These are phyloP conservation scores for Calonectria pseudoturangicola DNA, from an alignment of 2,329 filamentous ascomycete species.

Conservation along the genomic window DNA sequence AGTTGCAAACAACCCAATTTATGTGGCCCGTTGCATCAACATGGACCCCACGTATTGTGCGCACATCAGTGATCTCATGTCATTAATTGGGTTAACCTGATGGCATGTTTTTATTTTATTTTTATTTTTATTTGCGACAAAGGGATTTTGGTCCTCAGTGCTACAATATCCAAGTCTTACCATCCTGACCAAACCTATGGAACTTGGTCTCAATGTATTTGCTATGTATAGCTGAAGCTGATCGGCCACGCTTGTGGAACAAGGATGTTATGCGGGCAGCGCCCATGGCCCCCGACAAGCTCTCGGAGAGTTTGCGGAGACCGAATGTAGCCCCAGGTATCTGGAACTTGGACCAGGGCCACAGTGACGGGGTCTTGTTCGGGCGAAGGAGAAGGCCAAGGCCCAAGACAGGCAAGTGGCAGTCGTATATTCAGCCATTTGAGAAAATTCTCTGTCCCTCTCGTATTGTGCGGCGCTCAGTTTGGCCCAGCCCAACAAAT, in stretches of 20 bases:
- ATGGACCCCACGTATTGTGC: constrained; percentile 25
- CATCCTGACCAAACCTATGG: constrained; percentile 18
- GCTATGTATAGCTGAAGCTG: constrained; percentile 26
- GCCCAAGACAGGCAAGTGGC: constrained; percentile 17
- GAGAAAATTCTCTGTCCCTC: constrained; percentile 25
- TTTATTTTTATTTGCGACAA: background rate
- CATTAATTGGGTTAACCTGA: background rate
- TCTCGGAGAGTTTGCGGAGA: constrained; percentile 43
- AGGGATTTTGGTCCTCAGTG: background rate
- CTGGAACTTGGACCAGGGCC: constrained; percentile 20
- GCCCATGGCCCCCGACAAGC: constrained; percentile 25
- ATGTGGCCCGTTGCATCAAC: constrained; percentile 20
- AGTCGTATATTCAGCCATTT: constrained; percentile 25
- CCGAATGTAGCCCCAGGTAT: constrained; percentile 42
- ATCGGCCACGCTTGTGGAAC: background rate
- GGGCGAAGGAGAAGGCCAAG: constrained; percentile 4
- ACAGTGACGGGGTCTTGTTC: constrained; percentile 17
- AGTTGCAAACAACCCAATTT: background rate
- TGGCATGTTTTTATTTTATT: background rate
- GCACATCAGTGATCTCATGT: constrained; percentile 8
- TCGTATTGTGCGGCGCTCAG: constrained; percentile 27
- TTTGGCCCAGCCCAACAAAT: constrained; percentile 22
- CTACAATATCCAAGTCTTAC: constrained; percentile 24
- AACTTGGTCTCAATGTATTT: constrained; percentile 17
- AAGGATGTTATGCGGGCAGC: constrained; percentile 32